Conservation (phyloP, 2,329 filamentous ascomycete genomes). For the Elsinoe arachidis region DNA sequence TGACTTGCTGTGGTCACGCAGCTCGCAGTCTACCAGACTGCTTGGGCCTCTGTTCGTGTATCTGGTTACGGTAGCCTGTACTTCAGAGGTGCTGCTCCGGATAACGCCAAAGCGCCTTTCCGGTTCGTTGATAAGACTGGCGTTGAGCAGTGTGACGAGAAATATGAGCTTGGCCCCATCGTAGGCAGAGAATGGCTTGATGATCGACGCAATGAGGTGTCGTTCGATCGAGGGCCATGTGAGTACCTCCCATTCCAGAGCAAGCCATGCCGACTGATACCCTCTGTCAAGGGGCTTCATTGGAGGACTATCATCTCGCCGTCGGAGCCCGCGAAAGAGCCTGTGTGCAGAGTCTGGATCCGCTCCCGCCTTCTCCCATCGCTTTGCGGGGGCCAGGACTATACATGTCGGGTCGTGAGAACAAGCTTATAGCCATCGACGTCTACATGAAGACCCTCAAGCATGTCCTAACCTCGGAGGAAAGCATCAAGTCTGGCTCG, state of each 20-base stretch:
- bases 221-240: slow-evolving; percentile 12
- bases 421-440: slow-evolving; percentile 27
- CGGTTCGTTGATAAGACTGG: neutral
- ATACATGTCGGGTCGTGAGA: slow-evolving; percentile 29
- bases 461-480: slow-evolving; percentile 15
- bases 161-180: neutral
- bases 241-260: neutral
- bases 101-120: neutral
- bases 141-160: neutral
- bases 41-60: slow-evolving; percentile 23
- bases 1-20: slow-evolving; percentile 23
- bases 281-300: slow-evolving; percentile 21
- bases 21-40: slow-evolving; percentile 22
- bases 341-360: slow-evolving; percentile 23
- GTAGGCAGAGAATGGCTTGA: neutral
- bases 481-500: neutral
- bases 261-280: neutral
- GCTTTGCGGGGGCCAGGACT: slow-evolving; percentile 30
- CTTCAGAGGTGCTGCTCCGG: slow-evolving; percentile 25
- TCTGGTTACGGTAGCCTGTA: slow-evolving; percentile 29
- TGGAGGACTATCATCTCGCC: slow-evolving; percentile 27
- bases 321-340: slow-evolving; percentile 28
- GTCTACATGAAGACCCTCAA: slow-evolving; percentile 25
- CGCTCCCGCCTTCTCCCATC: slow-evolving; percentile 27
- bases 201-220: neutral